Base-by-base conservation (phyloP, 352 stramenopile genomes). In the Pythium brassicae region DNA sequence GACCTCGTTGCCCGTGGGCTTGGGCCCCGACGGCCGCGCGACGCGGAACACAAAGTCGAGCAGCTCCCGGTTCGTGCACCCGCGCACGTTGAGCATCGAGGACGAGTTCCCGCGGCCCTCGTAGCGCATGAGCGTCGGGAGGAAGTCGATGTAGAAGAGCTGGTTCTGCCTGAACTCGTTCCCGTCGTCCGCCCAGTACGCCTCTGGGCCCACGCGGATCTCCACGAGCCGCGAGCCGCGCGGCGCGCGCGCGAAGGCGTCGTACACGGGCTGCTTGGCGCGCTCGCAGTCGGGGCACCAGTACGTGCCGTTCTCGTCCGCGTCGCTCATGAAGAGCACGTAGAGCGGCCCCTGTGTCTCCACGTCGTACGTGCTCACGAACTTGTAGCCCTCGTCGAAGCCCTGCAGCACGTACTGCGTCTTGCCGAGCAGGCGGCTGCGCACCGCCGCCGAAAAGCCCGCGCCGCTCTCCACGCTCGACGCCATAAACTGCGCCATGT, bases 131-230 rank as follows among this genome's bases (percentile, higher is more conserved):
- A 93, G 53, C 26, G 83, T 78, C 34, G 83, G 83, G 47, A 93
- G 71, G 37, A 86, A 86, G 68, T 89, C 78, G 34, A 93, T 89
- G 64, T 90, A 90, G 56, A 93, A 89, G 35, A 89, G 65, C 59
- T 89, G 76, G 55, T 91, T 89, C 63, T 90, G 79, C 25, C 71
- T 66, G 58, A 93, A 93, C 27, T 72, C 63, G 46, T 93, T 93
- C 59, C 74, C 74, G 51, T 87, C 62, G 61, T 93, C 69, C 61
- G 81, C 78, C 83, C 83, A 93, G 29, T 87, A 76, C 4, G 56
- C 55, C 12, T 79, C 55, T 2, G 70, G 53, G 0, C 83, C 83
- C 1, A 91, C 65, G 48, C 79, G 80, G 39, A 93, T 86, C 60
- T 93, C 83, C 22, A 89, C 65, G 29, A 93, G 56, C 15, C 76